Conservation (phyloP, 805 yeast species). For the Teunomyces tritomae region DNA sequence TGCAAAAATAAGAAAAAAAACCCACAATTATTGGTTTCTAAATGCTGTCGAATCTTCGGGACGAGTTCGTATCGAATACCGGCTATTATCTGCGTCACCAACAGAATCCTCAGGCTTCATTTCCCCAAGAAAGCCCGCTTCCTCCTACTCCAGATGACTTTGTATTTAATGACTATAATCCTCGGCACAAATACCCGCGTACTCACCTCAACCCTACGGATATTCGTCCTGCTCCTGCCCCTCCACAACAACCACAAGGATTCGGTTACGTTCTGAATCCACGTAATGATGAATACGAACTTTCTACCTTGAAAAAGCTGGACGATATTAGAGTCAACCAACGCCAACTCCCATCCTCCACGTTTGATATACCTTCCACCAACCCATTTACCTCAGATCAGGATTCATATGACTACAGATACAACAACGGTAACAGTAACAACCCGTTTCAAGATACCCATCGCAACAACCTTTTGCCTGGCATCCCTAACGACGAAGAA, state of each 20-base stretch:
- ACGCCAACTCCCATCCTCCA: background rate
- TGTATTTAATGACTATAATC: slow-evolving; percentile 1
- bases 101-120: background rate
- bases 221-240: slow-evolving; percentile 1
- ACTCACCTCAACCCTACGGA: background rate
- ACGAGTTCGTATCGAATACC: background rate
- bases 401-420: background rate
- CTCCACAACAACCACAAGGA: background rate
- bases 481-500: background rate
- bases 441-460: slow-evolving; percentile 2
- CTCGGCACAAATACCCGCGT: slow-evolving; percentile 1
- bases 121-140: background rate
- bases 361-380: slow-evolving; percentile 1
- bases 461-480: background rate
- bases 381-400: slow-evolving; percentile 6
- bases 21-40: background rate
- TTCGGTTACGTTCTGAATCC: too few relatives aligned
- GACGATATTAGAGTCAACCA: background rate
- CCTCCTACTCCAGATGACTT: slow-evolving; percentile 3
- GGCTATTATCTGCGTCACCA: background rate
- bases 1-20: too few relatives aligned
- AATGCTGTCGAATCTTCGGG: slow-evolving; percentile 1
- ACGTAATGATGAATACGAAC: slow-evolving; percentile 9
- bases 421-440: background rate
- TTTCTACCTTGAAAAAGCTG: slow-evolving; percentile 1